These are phyloP conservation scores for Termitomyces titanicus DNA, from an alignment of 768 basidiomycete genomes.

Conservation along the genomic window DNA sequence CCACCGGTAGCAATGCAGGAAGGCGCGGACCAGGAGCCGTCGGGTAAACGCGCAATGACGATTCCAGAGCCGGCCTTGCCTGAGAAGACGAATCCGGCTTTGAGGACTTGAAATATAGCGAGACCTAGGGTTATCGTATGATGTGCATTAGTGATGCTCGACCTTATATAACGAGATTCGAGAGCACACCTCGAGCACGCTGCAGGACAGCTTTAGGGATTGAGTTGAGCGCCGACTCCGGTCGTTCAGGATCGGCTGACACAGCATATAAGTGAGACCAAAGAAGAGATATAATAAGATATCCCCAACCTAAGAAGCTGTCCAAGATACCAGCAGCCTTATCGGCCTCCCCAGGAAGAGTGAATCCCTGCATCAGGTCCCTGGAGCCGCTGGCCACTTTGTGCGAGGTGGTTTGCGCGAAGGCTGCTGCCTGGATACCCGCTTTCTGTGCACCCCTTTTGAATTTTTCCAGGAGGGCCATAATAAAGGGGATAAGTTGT, in stretches of 20 bases:
- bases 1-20: slow-evolving; percentile 97
- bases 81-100: slow-evolving; percentile 93
- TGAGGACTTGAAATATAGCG: slow-evolving; percentile 91
- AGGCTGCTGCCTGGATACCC: slow-evolving; percentile 73
- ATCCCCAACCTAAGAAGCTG: slow-evolving; percentile 76
- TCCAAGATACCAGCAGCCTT: slow-evolving; percentile 91
- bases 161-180: background rate
- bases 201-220: slow-evolving; percentile 92
- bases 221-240: slow-evolving; percentile 88
- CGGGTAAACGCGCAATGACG: slow-evolving; percentile 88
- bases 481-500: slow-evolving; percentile 12
- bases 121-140: slow-evolving; percentile 54
- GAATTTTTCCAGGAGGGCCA: slow-evolving; percentile 76
- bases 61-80: slow-evolving; percentile 93
- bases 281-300: background rate
- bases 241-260: slow-evolving; percentile 80
- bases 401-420: slow-evolving; percentile 61
- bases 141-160: background rate
- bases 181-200: slow-evolving; percentile 73
- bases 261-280: background rate
- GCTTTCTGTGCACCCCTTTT: slow-evolving; percentile 78
- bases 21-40: slow-evolving; percentile 96
- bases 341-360: slow-evolving; percentile 87
- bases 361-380: slow-evolving; percentile 82
- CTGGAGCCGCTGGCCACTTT: slow-evolving; percentile 73